These are phyloP conservation scores for Aurifilum marmelostoma DNA, from an alignment of 2,329 filamentous ascomycete species.

Conservation along the genomic window DNA sequence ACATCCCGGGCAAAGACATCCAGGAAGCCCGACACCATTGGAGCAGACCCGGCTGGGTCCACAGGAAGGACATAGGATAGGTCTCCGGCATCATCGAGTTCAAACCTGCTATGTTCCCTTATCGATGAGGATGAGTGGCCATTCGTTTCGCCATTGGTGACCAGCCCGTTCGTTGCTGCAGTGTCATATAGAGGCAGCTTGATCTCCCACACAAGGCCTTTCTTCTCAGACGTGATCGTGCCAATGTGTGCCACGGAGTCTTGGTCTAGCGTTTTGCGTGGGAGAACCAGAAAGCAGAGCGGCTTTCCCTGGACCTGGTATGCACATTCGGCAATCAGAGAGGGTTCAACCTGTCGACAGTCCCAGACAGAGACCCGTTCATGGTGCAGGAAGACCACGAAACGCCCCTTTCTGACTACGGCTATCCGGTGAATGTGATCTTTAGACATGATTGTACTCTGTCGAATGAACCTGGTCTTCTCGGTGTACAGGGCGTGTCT, in stretches of 20 bases:
- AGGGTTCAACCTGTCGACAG: constrained; percentile 62
- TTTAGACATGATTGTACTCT: constrained; percentile 68
- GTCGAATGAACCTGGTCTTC: constrained; percentile 62
- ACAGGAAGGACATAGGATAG: constrained; percentile 75
- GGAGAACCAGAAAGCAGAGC: constrained; percentile 78
- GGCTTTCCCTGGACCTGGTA: constrained; percentile 71
- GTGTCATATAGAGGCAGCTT: constrained; percentile 55
- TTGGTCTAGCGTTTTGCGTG: constrained; percentile 59
- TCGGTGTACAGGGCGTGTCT: constrained; percentile 60
- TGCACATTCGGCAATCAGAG: constrained; percentile 58
- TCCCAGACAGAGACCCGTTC: constrained; percentile 78
- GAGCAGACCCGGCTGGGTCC: constrained; percentile 78
- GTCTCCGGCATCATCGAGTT: constrained; percentile 62
- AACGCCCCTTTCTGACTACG: constrained; percentile 74
- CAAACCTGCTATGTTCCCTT: constrained; percentile 71
- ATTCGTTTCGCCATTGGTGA: constrained; percentile 35
- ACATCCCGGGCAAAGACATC: constrained; percentile 87
- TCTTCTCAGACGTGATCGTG: constrained; percentile 78
- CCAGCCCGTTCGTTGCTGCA: constrained; percentile 26
- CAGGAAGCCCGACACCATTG: constrained; percentile 74
- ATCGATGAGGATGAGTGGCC: constrained; percentile 48
- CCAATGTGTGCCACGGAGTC: constrained; percentile 70
- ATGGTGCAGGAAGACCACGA: constrained; percentile 79
- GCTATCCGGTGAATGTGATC: constrained; percentile 81
- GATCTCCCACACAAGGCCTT: constrained; percentile 82